Evolutionary conservation across 176 grass and related monocot species (phyloP).

Genomic region (Bonia amplexicaulis): DNA sequence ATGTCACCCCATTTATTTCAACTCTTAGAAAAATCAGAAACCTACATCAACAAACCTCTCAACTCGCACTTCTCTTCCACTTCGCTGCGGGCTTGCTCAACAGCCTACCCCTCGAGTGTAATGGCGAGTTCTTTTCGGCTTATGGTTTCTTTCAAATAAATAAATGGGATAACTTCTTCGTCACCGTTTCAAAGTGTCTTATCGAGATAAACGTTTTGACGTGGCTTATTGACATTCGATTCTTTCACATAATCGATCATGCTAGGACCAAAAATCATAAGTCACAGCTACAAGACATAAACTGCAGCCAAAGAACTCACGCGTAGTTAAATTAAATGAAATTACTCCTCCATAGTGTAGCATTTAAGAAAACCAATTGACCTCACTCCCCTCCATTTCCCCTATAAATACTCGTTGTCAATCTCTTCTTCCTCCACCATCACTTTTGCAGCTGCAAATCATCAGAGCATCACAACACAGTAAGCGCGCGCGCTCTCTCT

Average conservation of each 20-base stretch:
- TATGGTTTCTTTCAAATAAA: background rate
- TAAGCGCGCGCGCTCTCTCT: background rate
- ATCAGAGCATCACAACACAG: background rate
- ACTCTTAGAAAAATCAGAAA: too few species aligned
- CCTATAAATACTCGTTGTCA: constrained; percentile 54
- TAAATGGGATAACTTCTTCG: too few species aligned
- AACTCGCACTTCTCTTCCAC: background rate
- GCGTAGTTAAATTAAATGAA: background rate
- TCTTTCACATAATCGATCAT: too few species aligned
- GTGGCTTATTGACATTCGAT: too few species aligned
- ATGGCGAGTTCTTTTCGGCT: too few species aligned
- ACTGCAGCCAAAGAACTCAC: too few species aligned
- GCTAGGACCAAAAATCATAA: too few species aligned
- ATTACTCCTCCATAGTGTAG: constrained; percentile 21
- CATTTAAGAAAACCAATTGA: constrained; percentile 65
- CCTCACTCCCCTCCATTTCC: constrained; percentile 11
- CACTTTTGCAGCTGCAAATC: background rate
- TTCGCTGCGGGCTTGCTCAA: background rate
- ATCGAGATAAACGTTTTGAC: too few species aligned
- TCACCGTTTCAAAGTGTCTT: fast-evolving
- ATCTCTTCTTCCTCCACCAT: constrained; percentile 4
- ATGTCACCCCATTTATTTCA: too few species aligned
- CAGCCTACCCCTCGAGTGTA: background rate
- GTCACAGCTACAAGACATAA: too few species aligned
- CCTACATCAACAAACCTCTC: background rate